These are phyloP conservation scores for Xylariaceae sp. DNA, from an alignment of 2,329 filamentous ascomycete genomes.

Conservation along the genomic window DNA sequence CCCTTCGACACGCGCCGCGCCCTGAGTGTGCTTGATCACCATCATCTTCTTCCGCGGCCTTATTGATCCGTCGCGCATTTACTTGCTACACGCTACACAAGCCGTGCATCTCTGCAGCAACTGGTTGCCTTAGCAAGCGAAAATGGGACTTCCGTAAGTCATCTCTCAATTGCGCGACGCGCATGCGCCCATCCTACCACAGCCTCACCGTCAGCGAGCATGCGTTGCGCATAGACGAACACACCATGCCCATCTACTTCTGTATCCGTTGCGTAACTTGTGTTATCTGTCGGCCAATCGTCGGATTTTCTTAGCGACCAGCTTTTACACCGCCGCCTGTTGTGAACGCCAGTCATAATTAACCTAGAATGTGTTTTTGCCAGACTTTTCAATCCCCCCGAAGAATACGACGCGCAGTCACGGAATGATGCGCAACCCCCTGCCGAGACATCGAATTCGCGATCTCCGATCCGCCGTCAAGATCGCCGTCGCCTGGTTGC, in stretches of 20 bases:
- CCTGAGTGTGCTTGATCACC: not conserved
- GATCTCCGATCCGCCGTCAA: slow-evolving; percentile 39
- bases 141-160: slow-evolving; percentile 48
- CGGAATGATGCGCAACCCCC: slow-evolving; percentile 33
- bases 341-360: slow-evolving; percentile 10
- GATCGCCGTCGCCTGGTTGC: slow-evolving; percentile 31
- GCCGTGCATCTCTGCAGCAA: slow-evolving; percentile 15
- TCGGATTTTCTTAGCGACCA: not conserved
- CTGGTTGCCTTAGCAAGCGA: slow-evolving; percentile 12
- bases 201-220: not conserved
- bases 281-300: not conserved
- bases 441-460: slow-evolving; percentile 27
- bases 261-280: not conserved
- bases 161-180: slow-evolving; percentile 21
- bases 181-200: slow-evolving; percentile 12
- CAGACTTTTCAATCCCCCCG: slow-evolving; percentile 44
- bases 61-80: not conserved
- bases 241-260: slow-evolving; percentile 1
- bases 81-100: slow-evolving; percentile 2
- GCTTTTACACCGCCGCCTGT: not conserved
- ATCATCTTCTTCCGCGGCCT: not conserved
- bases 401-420: slow-evolving; percentile 39
- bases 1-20: not conserved
- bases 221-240: not conserved
- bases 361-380: slow-evolving; percentile 6